Base-by-base conservation (phyloP, 768 basidiomycete genomes). In the Mrakia gelida region DNA sequence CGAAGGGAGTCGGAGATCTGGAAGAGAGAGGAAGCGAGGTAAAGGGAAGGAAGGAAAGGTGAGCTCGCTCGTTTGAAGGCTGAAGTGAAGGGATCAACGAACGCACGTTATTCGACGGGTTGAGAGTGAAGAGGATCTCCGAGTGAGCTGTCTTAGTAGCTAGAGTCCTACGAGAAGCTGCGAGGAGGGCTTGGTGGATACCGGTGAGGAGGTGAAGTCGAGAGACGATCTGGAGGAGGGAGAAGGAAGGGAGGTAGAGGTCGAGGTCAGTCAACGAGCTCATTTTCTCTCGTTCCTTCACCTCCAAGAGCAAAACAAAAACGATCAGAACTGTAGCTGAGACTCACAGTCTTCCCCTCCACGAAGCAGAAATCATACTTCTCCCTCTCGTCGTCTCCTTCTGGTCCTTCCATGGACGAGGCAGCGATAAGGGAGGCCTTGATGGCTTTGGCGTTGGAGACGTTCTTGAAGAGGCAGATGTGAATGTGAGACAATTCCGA, bases 301-400 rank as follows among this genome's bases (percentile, higher is more conserved):
- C 30, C 30, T 7, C 3, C 3, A 4, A 13, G 75, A 49, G 38
- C n/a, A 13, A n/a, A n/a, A 41, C 11, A 16, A 38, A 23, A 32
- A 16, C 9, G 13, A 41, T 11, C 38, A 3, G 59, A 26, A 26
- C 54, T 3, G 62, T 41, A 80, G 3, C 26, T 9, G n/a, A 38
- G 26, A 84, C 92, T 79, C 80, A 96, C 94, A 82, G 94, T 88
- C 52, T 86, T 87, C 30, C 92, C 93, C 83, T 98, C 92, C 82
- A 98, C 86, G 84, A 98, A 98, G 0, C 92, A 92, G 85, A 92
- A 97, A 81, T 95, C 93, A 81, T 97, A 88, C n/a, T 88, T 88
- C 41, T 89, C 89, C 73, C 93, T 88, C 81, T 92, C 91, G 21
- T 80, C 81, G 38, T 92, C 89, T 28, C 93, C 93, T 21, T 81